Evolutionary conservation across 352 stramenopile genomes (phyloP), one percentile per base, ranked within the genome.

Genomic region (Phytophthora sp.): DNA sequence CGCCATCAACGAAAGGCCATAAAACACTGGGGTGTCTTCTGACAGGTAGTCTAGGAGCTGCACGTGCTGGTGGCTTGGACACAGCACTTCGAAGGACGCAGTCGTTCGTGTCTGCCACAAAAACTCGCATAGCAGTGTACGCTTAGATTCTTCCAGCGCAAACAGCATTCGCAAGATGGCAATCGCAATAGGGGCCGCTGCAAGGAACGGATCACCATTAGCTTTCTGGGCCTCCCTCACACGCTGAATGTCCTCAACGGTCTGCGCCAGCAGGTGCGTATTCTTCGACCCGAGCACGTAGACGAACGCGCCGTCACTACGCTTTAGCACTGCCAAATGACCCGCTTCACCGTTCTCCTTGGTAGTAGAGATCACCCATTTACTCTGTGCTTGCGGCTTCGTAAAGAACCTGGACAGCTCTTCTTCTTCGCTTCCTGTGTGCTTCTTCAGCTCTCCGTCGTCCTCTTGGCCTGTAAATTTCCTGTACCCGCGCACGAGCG

Each of bases 401-500:
- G 72, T 89, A 53, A 94, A 94, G 58, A 88, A 94, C 78, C 82
- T 89, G 26, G 81, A 91, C 48, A 91, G 38, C 31, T 84, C 53
- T 9, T 76, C 65, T 12, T 70, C 67, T 32, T 75, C 59, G 24
- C 34, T 45, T 8, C 34, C 63, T 10, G 41, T 23, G n/a, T 24
- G 24, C 32, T 66, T 55, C 59, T 75, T 69, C 15, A 80, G 68
- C 45, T 94, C 81, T 11, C 68, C 82, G 57, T 89, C 83, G 62
- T 94, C 85, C 27, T 94, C 85, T 46, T 94, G 85, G 13, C 85
- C 85, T 17, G 83, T 91, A 23, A 94, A 94, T 60, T 94, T 94
- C 42, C 78, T 77, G 56, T 91, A 92, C 17, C 79, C 85, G 32
- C 85, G 83, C 6, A 94, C 21, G 5, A 94, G 35, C 0, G 85